Evolutionary conservation across 495 filamentous ascomycete species (phyloP).

Genomic region (Hypoxylon lenormandii): DNA sequence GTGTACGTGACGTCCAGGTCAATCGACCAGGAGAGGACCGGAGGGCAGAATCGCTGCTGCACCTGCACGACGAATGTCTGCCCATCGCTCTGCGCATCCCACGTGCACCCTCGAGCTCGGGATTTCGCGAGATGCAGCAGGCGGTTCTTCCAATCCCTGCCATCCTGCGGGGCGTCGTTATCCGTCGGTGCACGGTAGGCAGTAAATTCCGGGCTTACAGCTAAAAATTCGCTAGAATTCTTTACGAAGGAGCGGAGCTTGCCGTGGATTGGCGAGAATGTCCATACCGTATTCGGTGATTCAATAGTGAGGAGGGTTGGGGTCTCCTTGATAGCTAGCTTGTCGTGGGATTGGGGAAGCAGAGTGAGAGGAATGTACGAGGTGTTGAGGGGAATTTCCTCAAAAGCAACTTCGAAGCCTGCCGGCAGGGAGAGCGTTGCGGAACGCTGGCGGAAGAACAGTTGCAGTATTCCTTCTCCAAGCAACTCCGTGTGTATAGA

Average conservation of each 20-base stretch:
- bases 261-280: constrained; percentile 35
- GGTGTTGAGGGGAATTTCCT: constrained; percentile 54
- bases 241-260: constrained; percentile 39
- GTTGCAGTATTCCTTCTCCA: constrained; percentile 41
- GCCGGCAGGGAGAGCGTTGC: constrained; percentile 56
- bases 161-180: constrained; percentile 66
- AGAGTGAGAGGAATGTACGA: not conserved
- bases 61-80: constrained; percentile 52
- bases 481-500: not conserved
- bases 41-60: constrained; percentile 62
- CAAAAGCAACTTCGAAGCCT: constrained; percentile 62
- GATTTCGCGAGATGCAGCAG: constrained; percentile 53
- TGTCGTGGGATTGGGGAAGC: constrained; percentile 13
- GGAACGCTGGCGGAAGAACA: constrained; percentile 43
- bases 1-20: constrained; percentile 62
- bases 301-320: constrained; percentile 43
- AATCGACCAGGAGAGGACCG: constrained; percentile 69
- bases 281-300: constrained; percentile 29
- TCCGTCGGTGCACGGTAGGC: constrained; percentile 66
- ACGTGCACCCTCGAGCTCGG: constrained; percentile 49
- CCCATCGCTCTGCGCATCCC: constrained; percentile 39
- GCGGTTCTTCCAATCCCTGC: constrained; percentile 55
- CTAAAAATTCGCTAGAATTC: constrained; percentile 40
- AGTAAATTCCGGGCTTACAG: constrained; percentile 45
- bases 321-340: constrained; percentile 35